Base-by-base conservation (phyloP, 2,329 filamentous ascomycete genomes). In the Xylariales sp. region DNA sequence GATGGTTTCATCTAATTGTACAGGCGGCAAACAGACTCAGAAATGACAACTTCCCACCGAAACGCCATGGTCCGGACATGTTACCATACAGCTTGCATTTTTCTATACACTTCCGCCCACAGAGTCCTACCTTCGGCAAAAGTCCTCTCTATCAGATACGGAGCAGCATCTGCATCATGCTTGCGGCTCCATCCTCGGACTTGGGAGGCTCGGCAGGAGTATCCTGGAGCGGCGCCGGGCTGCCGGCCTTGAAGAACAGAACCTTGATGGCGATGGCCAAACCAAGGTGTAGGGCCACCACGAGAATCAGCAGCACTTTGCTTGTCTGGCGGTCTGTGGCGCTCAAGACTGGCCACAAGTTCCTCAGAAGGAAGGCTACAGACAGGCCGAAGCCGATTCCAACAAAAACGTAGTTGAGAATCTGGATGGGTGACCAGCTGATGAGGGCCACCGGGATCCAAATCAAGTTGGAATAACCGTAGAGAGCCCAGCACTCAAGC, bases 391-490 rank as follows among this genome's bases (percentile, higher is more conserved):
- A 91, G 23, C 89, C 89, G 46, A 96, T 73, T 20, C 78, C 89
- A 13, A 96, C 90, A 61, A 98, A 95, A 14, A 88, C 78, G 77
- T 88, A 97, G 69, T 98, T 98, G 49, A 98, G 77, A 40, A 88
- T 80, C 38, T 80, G 81, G 51, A 96, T 69, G 37, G 85, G 85
- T 47, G 85, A 91, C 86, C 90, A 96, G 59, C 85, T 89, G 50
- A 96, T 87, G 45, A 95, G 67, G 33, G 93, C 90, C 29, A 98
- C 90, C 3, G 85, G 88, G 52, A 98, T 90, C 93, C 93, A 98
- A 56, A 98, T 88, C 54, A 98, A 71, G 67, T 98, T 98, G 40
- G 85, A 80, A 70, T 98, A 98, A 38, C 93, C 93, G 63, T 97
- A 98, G 24, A 98, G 71, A 42, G 89, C 87, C 81, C 88, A 90